phyloP scores from a whole-genome alignment of 108 stramenopile species.

The Fragilariopsis cylindrus region DNA sequence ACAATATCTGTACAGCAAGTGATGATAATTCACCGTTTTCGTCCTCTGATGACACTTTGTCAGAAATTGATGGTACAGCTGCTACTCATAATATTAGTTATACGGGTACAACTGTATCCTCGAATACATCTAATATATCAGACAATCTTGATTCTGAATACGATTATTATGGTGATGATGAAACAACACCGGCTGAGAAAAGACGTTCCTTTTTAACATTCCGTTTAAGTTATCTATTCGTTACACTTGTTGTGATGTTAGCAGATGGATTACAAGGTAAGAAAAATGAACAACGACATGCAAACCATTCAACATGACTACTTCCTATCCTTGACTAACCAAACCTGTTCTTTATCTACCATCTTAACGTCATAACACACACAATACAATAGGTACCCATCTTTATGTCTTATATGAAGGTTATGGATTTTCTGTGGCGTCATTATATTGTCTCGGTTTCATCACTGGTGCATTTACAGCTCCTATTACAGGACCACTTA shows the following conservation, averaged over 20 bases:
- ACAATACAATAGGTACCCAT: conserved; percentile 47
- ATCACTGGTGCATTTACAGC: conserved; percentile 55
- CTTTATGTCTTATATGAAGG: conserved; percentile 69
- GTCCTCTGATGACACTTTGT: no score
- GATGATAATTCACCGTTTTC: not conserved
- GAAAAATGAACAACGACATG: not conserved
- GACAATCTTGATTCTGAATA: conserved; percentile 23
- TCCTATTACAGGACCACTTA: conserved; percentile 78
- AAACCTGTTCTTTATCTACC: not conserved
- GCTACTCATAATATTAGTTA: conserved; percentile 9
- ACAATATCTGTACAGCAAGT: not conserved
- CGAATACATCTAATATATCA: not conserved
- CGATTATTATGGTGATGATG: not conserved
- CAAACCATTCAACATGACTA: not conserved
- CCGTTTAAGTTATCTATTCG: conserved; percentile 55
- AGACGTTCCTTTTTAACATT: conserved; percentile 37
- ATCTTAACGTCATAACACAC: conserved; percentile 4
- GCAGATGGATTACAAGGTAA: conserved; percentile 71
- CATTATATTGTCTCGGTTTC: conserved; percentile 63
- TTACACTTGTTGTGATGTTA: conserved; percentile 57
- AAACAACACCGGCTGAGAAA: not conserved
- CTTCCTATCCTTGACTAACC: not conserved
- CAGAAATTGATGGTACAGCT: no score
- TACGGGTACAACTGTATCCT: conserved; percentile 1
- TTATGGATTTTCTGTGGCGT: conserved; percentile 65